Percentiles rank a stretch among this genome's conserved stretches.
These are phyloP conservation scores for Aspergillus cejpii DNA, from an alignment of 2,329 filamentous ascomycete genomes.

Conservation along the genomic window DNA sequence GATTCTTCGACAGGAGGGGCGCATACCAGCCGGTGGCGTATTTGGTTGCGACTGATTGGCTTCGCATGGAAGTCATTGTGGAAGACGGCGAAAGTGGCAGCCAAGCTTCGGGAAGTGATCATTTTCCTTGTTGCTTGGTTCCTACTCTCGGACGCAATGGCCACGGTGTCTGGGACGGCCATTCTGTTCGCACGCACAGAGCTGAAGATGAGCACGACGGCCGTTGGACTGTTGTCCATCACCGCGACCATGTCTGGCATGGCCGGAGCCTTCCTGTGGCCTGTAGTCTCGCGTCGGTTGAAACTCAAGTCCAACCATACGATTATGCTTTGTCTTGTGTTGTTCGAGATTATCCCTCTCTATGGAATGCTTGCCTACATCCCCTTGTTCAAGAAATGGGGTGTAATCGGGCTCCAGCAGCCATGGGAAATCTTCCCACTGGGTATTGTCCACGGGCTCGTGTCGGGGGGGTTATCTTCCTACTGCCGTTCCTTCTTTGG, in stretches of 20 bases:
- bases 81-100: slow-evolving; percentile 65
- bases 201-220: slow-evolving; percentile 73
- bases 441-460: slow-evolving; percentile 77
- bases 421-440: slow-evolving; percentile 91
- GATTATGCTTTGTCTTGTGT: slow-evolving; percentile 73
- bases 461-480: slow-evolving; percentile 74
- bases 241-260: slow-evolving; percentile 77
- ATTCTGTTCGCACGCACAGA: slow-evolving; percentile 89
- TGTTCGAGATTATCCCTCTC: slow-evolving; percentile 86
- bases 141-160: slow-evolving; percentile 79
- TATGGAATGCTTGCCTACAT: slow-evolving; percentile 82
- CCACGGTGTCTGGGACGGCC: slow-evolving; percentile 83
- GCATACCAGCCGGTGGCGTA: slow-evolving; percentile 29
- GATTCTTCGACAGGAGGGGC: slow-evolving; percentile 15
- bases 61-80: slow-evolving; percentile 80
- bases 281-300: slow-evolving; percentile 62
- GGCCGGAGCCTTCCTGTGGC: slow-evolving; percentile 77
- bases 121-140: slow-evolving; percentile 87
- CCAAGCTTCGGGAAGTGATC: slow-evolving; percentile 64
- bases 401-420: slow-evolving; percentile 72
- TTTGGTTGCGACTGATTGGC: slow-evolving; percentile 61
- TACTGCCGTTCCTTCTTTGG: slow-evolving; percentile 86
- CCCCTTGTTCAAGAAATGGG: slow-evolving; percentile 64
- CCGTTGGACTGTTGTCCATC: slow-evolving; percentile 78
- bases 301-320: slow-evolving; percentile 69